These are phyloP conservation scores for Wickerhamiella qilinensis DNA, from an alignment of 805 yeast genomes.

Conservation along the genomic window DNA sequence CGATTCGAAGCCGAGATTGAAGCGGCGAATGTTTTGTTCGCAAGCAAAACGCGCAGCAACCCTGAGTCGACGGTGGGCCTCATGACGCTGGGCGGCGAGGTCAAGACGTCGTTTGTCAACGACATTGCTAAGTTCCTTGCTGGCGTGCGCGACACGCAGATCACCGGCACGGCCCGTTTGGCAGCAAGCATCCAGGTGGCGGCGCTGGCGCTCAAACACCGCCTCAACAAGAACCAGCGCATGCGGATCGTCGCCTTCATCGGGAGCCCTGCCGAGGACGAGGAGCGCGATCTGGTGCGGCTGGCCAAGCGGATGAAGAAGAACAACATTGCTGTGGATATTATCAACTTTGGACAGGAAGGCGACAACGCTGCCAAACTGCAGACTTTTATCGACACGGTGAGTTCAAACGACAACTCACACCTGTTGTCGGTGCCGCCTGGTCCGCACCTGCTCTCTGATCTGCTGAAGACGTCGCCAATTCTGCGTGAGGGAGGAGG, in stretches of 20 bases:
- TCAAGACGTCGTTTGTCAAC: conserved; percentile 72
- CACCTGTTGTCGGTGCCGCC: conserved; percentile 80
- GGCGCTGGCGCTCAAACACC: conserved; percentile 81
- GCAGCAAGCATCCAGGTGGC: conserved; percentile 86
- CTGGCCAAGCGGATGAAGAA: conserved; percentile 87
- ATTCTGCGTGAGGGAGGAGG: conserved; percentile 32
- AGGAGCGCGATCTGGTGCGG: conserved; percentile 55
- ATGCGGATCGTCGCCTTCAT: conserved; percentile 84
- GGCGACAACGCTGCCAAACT: conserved; percentile 57
- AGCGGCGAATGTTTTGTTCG: conserved; percentile 73
- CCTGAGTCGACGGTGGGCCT: conserved; percentile 92
- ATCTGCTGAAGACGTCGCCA: conserved; percentile 60
- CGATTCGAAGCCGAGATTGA: conserved; percentile 88
- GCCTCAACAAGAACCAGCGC: conserved; percentile 83
- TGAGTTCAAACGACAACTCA: conserved; percentile 35
- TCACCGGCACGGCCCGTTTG: conserved; percentile 53
- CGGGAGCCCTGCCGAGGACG: conserved; percentile 66
- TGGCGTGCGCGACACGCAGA: conserved; percentile 63
- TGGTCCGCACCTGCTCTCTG: conserved; percentile 71
- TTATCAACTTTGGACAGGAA: conserved; percentile 86
- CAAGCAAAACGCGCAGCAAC: conserved; percentile 69
- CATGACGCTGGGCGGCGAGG: conserved; percentile 78
- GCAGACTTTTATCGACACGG: conserved; percentile 59
- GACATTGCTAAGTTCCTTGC: conserved; percentile 75
- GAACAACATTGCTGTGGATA: conserved; percentile 77